phyloP scores from a whole-genome alignment of 2,329 filamentous ascomycete genomes.

The Neonectria sp. region DNA sequence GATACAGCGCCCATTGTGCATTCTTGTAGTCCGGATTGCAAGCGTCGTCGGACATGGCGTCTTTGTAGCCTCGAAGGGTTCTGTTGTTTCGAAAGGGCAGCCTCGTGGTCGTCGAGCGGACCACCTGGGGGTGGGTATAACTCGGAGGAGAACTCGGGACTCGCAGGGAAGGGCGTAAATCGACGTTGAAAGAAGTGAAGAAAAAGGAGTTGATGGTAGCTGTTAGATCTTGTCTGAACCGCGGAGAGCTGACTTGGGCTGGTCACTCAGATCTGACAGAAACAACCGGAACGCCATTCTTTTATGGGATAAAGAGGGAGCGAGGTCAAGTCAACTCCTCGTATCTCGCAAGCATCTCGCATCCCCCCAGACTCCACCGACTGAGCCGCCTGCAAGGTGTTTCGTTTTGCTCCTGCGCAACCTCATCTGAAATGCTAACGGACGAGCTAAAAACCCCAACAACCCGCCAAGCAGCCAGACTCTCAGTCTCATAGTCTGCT shows the following conservation, averaged over 20 bases:
- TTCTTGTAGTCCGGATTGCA: conserved; percentile 43
- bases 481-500: background rate
- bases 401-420: too few relatives aligned
- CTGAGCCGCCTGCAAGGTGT: background rate
- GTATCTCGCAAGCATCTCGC: conserved; percentile 27
- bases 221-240: background rate
- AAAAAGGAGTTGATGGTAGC: background rate
- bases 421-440: background rate
- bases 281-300: background rate
- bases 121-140: conserved; percentile 32
- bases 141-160: background rate
- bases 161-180: background rate
- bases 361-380: background rate
- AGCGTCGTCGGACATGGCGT: conserved; percentile 45
- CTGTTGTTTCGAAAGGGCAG: background rate
- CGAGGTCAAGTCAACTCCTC: conserved; percentile 6
- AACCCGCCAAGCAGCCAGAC: background rate
- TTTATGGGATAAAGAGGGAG: background rate
- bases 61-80: conserved; percentile 38
- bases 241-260: background rate
- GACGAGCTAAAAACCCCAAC: background rate
- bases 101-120: conserved; percentile 36
- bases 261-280: background rate
- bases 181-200: conserved; percentile 23
- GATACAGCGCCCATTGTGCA: conserved; percentile 45